Evolutionary conservation across 176 grass and related monocot genomes (phyloP).

Genomic region (Carex pumila): DNA sequence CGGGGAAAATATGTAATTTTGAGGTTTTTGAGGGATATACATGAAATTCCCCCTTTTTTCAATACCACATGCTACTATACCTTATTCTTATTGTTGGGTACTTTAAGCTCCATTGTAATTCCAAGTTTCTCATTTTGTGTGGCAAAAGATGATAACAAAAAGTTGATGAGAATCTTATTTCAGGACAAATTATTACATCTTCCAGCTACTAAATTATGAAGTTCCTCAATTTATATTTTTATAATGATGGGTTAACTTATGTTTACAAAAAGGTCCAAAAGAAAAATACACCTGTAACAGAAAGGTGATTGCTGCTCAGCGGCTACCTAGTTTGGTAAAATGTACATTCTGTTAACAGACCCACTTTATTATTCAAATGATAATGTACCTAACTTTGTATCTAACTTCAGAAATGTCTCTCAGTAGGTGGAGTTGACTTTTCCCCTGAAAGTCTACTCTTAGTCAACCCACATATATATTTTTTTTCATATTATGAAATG

Average conservation of each 20-base stretch:
- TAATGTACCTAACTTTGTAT: slow-evolving; percentile 3
- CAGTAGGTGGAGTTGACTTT: background rate
- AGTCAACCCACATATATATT: background rate
- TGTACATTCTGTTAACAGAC: background rate
- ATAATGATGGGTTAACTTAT: background rate
- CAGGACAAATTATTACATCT: background rate
- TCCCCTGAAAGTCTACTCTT: background rate
- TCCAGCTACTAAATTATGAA: background rate
- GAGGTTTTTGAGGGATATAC: too few species aligned
- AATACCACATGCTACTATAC: background rate
- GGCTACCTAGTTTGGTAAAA: background rate
- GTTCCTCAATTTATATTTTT: background rate
- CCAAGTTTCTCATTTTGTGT: background rate
- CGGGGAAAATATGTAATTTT: too few species aligned
- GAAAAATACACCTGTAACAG: background rate
- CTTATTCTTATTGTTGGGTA: background rate
- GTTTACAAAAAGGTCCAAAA: background rate
- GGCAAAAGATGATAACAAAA: background rate
- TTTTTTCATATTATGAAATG: background rate
- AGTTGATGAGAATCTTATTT: background rate
- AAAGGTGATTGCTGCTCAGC: slow-evolving; percentile 10
- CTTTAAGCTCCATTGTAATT: background rate
- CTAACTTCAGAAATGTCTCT: background rate
- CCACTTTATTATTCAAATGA: background rate
- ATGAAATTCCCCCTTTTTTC: background rate